A percentile compares a stretch with the other conserved stretches of the same genome.
Conservation (phyloP, 305 asterid genomes). For the Withania somnifera region DNA sequence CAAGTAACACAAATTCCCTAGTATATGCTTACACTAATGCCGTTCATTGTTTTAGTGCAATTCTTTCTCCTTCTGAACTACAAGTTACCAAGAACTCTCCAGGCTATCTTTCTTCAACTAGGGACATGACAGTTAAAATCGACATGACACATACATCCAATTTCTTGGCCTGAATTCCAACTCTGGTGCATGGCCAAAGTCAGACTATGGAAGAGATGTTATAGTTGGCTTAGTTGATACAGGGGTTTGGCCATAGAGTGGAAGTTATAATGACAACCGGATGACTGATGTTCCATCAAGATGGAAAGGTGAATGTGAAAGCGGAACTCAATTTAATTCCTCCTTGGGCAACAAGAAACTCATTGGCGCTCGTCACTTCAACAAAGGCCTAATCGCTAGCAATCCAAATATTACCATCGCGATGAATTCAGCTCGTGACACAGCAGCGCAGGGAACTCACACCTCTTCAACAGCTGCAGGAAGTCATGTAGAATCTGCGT, state of each 20-base stretch:
- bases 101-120: constrained; percentile 42
- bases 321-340: constrained; percentile 50
- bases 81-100: constrained; percentile 23
- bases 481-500: constrained; percentile 29
- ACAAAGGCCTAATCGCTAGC: constrained; percentile 34
- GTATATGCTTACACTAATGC: constrained; percentile 51
- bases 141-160: constrained; percentile 55
- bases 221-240: constrained; percentile 63
- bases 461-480: constrained; percentile 76
- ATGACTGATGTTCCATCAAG: constrained; percentile 40
- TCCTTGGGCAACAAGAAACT: constrained; percentile 64
- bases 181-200: constrained; percentile 49
- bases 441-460: constrained; percentile 74
- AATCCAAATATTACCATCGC: constrained; percentile 42
- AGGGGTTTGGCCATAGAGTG: constrained; percentile 84
- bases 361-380: constrained; percentile 74
- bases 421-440: constrained; percentile 69
- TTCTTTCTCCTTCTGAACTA: constrained; percentile 42
- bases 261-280: constrained; percentile 49
- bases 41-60: constrained; percentile 56
- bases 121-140: constrained; percentile 28
- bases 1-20: not conserved
- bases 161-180: constrained; percentile 57
- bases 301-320: constrained; percentile 69
- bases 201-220: constrained; percentile 54